These are phyloP conservation scores for Kodamaea nitidulidarum DNA, from an alignment of 805 yeast genomes.

Conservation along the genomic window DNA sequence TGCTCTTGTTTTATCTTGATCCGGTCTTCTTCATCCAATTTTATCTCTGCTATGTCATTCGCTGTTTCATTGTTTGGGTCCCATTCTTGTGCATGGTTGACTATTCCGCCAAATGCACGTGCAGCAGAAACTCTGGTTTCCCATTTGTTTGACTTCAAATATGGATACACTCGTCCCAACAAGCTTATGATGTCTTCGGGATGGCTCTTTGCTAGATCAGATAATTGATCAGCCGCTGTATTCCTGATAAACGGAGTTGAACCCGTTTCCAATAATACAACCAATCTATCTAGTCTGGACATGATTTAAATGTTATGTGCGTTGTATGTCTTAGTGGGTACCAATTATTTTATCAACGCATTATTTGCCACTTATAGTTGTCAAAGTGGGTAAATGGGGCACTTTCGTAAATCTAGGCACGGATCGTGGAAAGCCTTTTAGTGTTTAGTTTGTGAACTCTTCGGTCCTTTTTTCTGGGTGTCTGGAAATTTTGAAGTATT, in stretches of 20 bases:
- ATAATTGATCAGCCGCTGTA: slow-evolving; percentile 95
- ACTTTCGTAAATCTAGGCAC: not conserved
- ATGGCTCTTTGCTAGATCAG: slow-evolving; percentile 89
- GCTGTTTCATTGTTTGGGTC: slow-evolving; percentile 55
- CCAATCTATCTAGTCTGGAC: slow-evolving; percentile 55
- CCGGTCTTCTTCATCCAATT: slow-evolving; percentile 24
- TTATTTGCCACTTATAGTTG: slow-evolving; percentile 2
- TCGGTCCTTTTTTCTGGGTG: slow-evolving; percentile 6
- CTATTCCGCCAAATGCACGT: slow-evolving; percentile 90
- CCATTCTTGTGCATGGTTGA: slow-evolving; percentile 74
- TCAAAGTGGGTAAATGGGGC: not conserved
- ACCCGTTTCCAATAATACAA: slow-evolving; percentile 79
- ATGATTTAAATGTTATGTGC: slow-evolving; percentile 14
- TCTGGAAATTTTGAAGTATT: slow-evolving; percentile 17
- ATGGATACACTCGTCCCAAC: slow-evolving; percentile 88
- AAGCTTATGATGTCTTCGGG: slow-evolving; percentile 87
- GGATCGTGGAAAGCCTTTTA: not conserved
- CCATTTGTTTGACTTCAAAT: slow-evolving; percentile 79
- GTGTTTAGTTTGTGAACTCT: slow-evolving; percentile 2
- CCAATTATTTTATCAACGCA: slow-evolving; percentile 2
- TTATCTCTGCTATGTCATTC: slow-evolving; percentile 16
- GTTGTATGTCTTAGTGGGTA: not conserved
- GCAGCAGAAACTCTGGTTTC: slow-evolving; percentile 96
- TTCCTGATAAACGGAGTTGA: slow-evolving; percentile 89
- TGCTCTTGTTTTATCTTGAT: slow-evolving; percentile 35